Percentiles rank a stretch among this genome's conserved stretches.
phyloP scores from a whole-genome alignment of 768 basidiomycete genomes.

The Kwoniella dendrophila region DNA sequence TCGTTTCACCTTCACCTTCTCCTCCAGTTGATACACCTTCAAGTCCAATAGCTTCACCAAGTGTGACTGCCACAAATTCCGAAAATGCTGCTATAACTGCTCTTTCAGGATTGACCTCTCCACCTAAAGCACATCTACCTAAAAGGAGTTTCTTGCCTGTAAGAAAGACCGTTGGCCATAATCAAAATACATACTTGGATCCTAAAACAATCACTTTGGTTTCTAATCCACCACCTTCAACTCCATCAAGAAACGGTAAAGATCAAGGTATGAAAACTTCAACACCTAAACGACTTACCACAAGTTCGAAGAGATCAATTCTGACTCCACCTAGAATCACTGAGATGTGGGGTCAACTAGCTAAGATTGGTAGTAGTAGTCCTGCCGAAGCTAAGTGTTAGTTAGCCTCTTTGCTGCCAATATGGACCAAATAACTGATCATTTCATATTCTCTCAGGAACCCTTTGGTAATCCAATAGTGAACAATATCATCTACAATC shows the following conservation, averaged over 20 bases:
- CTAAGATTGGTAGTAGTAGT: constrained; percentile 19
- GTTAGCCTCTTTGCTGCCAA: no score
- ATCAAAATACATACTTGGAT: constrained; percentile 5
- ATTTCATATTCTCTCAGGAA: no score
- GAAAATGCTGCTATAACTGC: constrained; percentile 5
- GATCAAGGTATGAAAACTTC: constrained; percentile 5
- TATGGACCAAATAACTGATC: no score
- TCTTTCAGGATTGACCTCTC: neutral
- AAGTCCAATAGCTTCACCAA: neutral
- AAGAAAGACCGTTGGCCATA: constrained; percentile 5
- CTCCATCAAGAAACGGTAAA: neutral
- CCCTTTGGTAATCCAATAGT: no score
- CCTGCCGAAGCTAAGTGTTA: constrained; percentile 16
- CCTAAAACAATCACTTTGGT: constrained; percentile 11
- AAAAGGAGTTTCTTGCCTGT: constrained; percentile 15
- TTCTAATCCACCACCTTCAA: neutral
- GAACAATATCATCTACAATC: no score
- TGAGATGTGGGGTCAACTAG: constrained; percentile 25
- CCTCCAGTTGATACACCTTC: constrained; percentile 8
- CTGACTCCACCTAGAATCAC: constrained; percentile 24
- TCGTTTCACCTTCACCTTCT: constrained; percentile 15
- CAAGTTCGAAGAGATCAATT: constrained; percentile 5
- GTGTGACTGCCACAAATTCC: neutral
- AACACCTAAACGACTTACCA: constrained; percentile 6
- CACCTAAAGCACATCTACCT: constrained; percentile 1